Base-by-base conservation (phyloP, 257 asterid species). In the Forsythia viridissima region DNA sequence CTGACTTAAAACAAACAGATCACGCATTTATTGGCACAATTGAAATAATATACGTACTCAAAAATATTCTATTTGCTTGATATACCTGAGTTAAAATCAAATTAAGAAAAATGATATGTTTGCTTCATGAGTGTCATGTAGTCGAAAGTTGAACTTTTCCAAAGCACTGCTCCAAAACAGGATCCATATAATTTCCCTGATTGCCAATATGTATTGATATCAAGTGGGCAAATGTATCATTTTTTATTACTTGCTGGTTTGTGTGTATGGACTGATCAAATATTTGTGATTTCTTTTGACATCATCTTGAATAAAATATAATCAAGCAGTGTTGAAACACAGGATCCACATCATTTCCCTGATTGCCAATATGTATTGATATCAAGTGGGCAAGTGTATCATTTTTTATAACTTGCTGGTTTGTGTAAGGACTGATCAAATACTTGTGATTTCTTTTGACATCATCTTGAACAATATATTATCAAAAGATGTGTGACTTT, bases 401-500 rank as follows among this genome's bases (percentile, higher is more conserved):
- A 18, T 3, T 59, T 55, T 30, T n/a, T 39, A 21, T 59, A 63
- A 9, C 66, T 37, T 55, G 79, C 68, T 78, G 77, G 69, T 70
- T 65, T 57, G 6, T 36, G 66, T 68, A 41, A 1, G 48, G 43
- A 68, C 16, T 37, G 41, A 77, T 55, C 72, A 51, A 13, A 41
- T 76, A 38, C 30, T 59, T 72, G 52, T 66, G 42, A 75, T 30
- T 75, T 38, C 36, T 72, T 20, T 61, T 55, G 13, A 61, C 4
- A 6, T 37, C 24, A 66, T 80, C 75, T 80, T 67, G 59, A 75
- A 76, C 34, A 37, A 15, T 52, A 18, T 40, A 20, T 51, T 59
- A 66, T 48, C 36, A 65, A 72, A 59, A 30, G 34, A 21, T 67
- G 69, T 70, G 71, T 76, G 77, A 67, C 70, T 57, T 73, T 82